These are phyloP conservation scores for Teunomyces panamensis DNA, from an alignment of 805 yeast genomes.

Conservation along the genomic window DNA sequence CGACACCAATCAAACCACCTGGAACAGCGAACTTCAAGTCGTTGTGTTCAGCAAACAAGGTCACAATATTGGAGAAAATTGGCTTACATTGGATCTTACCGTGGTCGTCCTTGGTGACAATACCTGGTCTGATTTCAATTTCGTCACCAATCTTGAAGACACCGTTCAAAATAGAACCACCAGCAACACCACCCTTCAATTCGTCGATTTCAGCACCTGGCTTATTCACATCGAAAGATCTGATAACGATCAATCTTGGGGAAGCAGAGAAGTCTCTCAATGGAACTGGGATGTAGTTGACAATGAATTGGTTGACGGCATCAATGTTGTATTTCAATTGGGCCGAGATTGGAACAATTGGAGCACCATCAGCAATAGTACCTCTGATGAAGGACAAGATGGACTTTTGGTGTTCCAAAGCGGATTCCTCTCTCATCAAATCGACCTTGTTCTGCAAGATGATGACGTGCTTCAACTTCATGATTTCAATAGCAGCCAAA, in stretches of 20 bases:
- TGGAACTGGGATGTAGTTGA: constrained; percentile 93
- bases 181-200: constrained; percentile 99
- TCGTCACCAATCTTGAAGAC: constrained; percentile 97
- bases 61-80: constrained; percentile 88
- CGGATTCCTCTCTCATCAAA: constrained; percentile 95
- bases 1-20: constrained; percentile 99
- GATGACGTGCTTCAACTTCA: constrained; percentile 95
- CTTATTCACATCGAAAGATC: constrained; percentile 97
- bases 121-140: constrained; percentile 98
- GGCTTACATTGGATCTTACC: constrained; percentile 93
- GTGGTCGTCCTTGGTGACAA: constrained; percentile 89
- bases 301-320: constrained; percentile 96
- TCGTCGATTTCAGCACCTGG: constrained; percentile 98
- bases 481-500: constrained; percentile 98
- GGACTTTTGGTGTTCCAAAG: constrained; percentile 91
- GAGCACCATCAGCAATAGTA: constrained; percentile 98
- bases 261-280: constrained; percentile 90
- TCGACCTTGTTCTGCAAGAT: constrained; percentile 97
- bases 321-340: constrained; percentile 98
- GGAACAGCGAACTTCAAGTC: constrained; percentile 98
- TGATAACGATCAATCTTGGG: constrained; percentile 93
- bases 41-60: constrained; percentile 95
- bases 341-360: constrained; percentile 97
- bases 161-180: constrained; percentile 97
- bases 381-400: constrained; percentile 92